Percentiles rank a stretch among this genome's conserved stretches.
phyloP scores from a whole-genome alignment of 768 basidiomycete species.

The Rhodosporidiobolus sp. region DNA sequence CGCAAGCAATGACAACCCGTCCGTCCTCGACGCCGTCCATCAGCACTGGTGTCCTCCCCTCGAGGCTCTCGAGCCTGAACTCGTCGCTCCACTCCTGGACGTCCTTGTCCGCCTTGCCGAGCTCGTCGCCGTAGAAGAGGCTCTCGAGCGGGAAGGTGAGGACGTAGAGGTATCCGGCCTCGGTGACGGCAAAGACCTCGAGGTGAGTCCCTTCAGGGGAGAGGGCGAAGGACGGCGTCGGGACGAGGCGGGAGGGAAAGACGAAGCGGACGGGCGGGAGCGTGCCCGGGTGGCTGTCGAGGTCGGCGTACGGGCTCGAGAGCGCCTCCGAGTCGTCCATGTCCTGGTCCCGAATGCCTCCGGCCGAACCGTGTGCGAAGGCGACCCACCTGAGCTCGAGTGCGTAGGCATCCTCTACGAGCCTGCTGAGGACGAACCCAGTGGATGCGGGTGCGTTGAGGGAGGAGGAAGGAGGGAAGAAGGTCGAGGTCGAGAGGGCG shows the following conservation, averaged over 20 bases:
- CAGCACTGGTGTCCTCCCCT: slow-evolving; percentile 30
- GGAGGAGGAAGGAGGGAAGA: slow-evolving; percentile 59
- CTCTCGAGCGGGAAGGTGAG: slow-evolving; percentile 63
- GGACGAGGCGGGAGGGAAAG: slow-evolving; percentile 32
- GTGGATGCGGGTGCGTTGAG: slow-evolving; percentile 52
- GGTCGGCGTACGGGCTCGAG: background rate
- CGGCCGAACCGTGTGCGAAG: slow-evolving; percentile 6
- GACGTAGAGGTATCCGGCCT: slow-evolving; percentile 68
- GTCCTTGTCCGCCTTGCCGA: background rate
- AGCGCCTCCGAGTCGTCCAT: background rate
- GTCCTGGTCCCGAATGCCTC: background rate
- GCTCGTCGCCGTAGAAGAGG: slow-evolving; percentile 35
- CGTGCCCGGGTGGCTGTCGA: slow-evolving; percentile 41
- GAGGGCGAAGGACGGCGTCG: slow-evolving; percentile 12
- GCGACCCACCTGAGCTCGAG: slow-evolving; percentile 70
- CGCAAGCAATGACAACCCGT: slow-evolving; percentile 18
- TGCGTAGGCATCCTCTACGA: slow-evolving; percentile 69
- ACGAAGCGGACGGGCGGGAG: slow-evolving; percentile 67
- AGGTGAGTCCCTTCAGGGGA: slow-evolving; percentile 44
- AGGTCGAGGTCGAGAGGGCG: slow-evolving; percentile 62
- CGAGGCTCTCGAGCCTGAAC: slow-evolving; percentile 51
- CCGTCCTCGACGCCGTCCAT: slow-evolving; percentile 21
- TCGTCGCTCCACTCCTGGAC: slow-evolving; percentile 64
- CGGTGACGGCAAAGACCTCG: slow-evolving; percentile 68
- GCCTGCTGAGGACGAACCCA: slow-evolving; percentile 60